Base-by-base conservation (phyloP, 345 rosid species). In the Camelina sativa region DNA sequence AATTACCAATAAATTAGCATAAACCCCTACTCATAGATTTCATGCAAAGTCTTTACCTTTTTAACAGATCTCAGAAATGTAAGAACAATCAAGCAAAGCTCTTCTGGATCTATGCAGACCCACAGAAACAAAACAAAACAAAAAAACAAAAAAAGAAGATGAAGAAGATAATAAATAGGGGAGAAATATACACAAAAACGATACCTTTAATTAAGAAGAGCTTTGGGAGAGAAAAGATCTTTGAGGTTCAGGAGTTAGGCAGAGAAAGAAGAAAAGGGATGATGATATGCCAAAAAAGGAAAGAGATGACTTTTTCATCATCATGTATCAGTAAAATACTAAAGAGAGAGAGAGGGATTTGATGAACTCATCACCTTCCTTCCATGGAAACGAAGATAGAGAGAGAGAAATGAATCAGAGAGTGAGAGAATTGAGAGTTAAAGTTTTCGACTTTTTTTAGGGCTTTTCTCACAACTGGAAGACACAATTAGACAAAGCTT, bases 31-130 rank as follows among this genome's bases (percentile, higher is more conserved):
- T 16, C 19, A 61, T 4, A 11, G 34, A 62, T 25, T 35, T 54
- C 75, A 76, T 76, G 75, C 75, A 76, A 54, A 76, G 50, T 53
- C 47, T 28, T 32, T 50, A 51, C 4, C 34, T 19, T n/a, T 19
- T 11, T 35, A 37, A 71, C 79, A 77, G 85, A 84, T 86, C 88
- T 80, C 84, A 64, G 9, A 5, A 63, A 76, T 63, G 59, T 28
- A 73, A 80, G 71, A 75, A 48, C 66, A 67, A 67, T 70, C 62
- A 78, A 78, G 70, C 44, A 79, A 76, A 56, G 78, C 76, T 73
- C 58, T 43, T 28, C 5, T 71, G 74, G 81, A 83, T 73, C 80
- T 76, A 81, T 43, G 7, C 17, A 69, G 75, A 62, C 65, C 38
- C 80, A 80, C 51, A 76, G 35, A 44, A 76, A 32, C 20, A 44